Evolutionary conservation across 441 rosid genomes (phyloP).

Genomic region (Pelargonium cotyledonis): DNA sequence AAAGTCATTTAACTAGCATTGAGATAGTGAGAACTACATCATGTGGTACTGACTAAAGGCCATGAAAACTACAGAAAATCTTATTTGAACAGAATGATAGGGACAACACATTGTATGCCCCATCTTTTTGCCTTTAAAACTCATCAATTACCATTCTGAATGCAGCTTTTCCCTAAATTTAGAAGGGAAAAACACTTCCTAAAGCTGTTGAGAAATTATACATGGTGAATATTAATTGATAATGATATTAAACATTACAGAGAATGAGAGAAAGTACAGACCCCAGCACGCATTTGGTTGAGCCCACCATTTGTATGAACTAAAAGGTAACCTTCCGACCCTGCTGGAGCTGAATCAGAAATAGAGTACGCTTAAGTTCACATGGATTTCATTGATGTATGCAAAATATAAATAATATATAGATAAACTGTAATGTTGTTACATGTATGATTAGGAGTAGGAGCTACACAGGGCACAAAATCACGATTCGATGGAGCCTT

Average conservation of each 20-base stretch:
- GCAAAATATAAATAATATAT: background rate
- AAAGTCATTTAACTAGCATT: background rate
- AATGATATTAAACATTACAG: no score
- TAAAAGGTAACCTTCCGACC: constrained; percentile 75
- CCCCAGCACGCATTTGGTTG: constrained; percentile 99
- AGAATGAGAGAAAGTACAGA: constrained; percentile 22
- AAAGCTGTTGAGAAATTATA: background rate
- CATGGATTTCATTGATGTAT: background rate
- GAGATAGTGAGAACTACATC: background rate
- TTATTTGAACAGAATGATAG: background rate
- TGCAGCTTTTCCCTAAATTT: background rate
- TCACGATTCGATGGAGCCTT: constrained; percentile 62
- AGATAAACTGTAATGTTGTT: constrained; percentile 11
- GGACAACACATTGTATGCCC: background rate
- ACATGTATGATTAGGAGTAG: constrained; percentile 56
- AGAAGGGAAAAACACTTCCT: background rate
- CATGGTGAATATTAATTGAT: no score
- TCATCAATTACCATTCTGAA: background rate
- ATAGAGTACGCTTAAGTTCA: background rate
- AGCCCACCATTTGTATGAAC: constrained; percentile 96
- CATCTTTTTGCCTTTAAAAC: background rate
- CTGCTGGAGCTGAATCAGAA: constrained; percentile 45
- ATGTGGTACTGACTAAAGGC: background rate
- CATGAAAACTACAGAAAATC: background rate
- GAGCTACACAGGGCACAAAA: constrained; percentile 56